These are phyloP conservation scores for Starmerella geochares DNA, from an alignment of 805 yeast species.

Conservation along the genomic window DNA sequence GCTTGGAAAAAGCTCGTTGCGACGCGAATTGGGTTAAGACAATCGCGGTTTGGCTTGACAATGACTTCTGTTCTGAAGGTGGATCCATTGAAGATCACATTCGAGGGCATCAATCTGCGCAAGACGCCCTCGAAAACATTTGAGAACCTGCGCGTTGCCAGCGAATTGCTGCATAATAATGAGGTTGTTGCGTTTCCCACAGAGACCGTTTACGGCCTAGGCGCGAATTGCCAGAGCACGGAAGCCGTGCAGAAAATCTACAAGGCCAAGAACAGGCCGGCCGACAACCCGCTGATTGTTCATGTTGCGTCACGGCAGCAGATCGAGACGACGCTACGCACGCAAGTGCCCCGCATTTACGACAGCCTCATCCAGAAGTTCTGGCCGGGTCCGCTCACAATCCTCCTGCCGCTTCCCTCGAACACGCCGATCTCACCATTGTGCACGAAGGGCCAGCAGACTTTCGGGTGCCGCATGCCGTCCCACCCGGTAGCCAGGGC, in stretches of 20 bases:
- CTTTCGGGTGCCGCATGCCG: constrained; percentile 90
- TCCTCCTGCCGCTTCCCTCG: constrained; percentile 51
- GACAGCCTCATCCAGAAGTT: constrained; percentile 50
- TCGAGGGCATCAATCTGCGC: constrained; percentile 35
- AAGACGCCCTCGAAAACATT: constrained; percentile 36
- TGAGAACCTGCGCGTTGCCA: constrained; percentile 47
- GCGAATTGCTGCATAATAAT: constrained; percentile 42
- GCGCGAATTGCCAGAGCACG: constrained; percentile 72
- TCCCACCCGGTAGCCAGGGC: constrained; percentile 83
- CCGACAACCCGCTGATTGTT: constrained; percentile 88
- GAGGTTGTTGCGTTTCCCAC: constrained; percentile 88
- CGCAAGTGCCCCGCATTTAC: constrained; percentile 58
- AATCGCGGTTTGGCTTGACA: neutral
- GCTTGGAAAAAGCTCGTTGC: no score
- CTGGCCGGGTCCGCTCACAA: constrained; percentile 97
- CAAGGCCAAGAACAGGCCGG: constrained; percentile 82
- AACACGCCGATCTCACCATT: constrained; percentile 45
- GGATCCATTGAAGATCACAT: constrained; percentile 43
- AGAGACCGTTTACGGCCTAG: constrained; percentile 93
- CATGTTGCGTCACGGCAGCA: constrained; percentile 76
- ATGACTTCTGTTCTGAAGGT: constrained; percentile 45
- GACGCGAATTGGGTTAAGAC: neutral
- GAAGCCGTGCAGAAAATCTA: constrained; percentile 68
- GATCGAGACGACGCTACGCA: constrained; percentile 50
- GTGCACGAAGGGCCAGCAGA: constrained; percentile 79